These are phyloP conservation scores for Dioszegia crocea DNA, from an alignment of 768 basidiomycete genomes.

Conservation along the genomic window DNA sequence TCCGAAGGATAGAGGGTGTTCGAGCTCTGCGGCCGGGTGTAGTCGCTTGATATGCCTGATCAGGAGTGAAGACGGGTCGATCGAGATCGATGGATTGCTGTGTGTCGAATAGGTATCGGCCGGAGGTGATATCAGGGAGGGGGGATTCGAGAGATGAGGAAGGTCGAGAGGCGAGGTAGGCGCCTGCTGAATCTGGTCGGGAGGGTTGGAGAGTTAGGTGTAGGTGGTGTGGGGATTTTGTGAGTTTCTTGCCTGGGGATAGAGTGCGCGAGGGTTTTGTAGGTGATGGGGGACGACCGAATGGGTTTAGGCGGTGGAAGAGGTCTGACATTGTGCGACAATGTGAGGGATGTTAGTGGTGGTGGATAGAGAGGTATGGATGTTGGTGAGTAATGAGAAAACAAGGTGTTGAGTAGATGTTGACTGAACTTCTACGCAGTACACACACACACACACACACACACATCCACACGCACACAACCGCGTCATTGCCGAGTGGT, in stretches of 20 bases:
- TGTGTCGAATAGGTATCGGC: constrained; percentile 7
- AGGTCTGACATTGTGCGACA: constrained; percentile 7
- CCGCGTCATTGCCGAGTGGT: too few relatives aligned
- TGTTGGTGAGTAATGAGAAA: background rate
- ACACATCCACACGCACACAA: constrained; percentile 3
- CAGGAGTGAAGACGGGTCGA: constrained; percentile 6
- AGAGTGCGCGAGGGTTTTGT: background rate
- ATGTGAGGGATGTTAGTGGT: background rate
- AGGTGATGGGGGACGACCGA: constrained; percentile 1
- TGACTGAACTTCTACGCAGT: constrained; percentile 8
- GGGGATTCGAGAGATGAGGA: constrained; percentile 5
- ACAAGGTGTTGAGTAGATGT: background rate
- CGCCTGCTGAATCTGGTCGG: background rate
- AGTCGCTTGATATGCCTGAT: background rate
- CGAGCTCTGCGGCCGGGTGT: constrained; percentile 1
- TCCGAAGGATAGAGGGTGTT: constrained; percentile 20
- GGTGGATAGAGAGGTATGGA: background rate
- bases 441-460: constrained; percentile 8
- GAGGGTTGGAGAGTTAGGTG: background rate
- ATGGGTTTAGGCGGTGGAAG: constrained; percentile 10
- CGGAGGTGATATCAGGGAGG: background rate
- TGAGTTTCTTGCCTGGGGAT: background rate
- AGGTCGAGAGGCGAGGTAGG: background rate
- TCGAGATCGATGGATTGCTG: constrained; percentile 7
- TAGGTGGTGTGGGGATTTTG: constrained; percentile 1